phyloP scores from a whole-genome alignment of 164 flowering plant species.

The Pachysandra terminalis region DNA sequence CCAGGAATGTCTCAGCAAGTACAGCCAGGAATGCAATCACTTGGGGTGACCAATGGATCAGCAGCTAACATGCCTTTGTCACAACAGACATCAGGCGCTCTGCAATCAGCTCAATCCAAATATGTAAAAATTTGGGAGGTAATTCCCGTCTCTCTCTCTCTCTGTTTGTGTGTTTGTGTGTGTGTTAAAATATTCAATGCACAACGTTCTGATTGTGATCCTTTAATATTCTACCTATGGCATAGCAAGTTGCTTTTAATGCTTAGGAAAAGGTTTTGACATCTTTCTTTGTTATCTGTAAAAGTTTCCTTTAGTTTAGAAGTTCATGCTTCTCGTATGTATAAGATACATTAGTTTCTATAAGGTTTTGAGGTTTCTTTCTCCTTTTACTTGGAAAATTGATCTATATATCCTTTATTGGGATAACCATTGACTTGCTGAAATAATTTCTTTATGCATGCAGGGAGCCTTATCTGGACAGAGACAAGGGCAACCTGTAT shows the following conservation, averaged over 20 bases:
- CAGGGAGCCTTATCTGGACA: slow-evolving; percentile 78
- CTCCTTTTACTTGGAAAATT: neutral
- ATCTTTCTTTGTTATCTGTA: neutral
- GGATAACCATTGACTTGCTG: slow-evolving; percentile 7
- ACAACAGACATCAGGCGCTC: slow-evolving; percentile 54
- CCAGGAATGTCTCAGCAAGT: slow-evolving; percentile 78
- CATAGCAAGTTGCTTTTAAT: neutral
- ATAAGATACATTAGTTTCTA: neutral
- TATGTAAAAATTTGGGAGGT: slow-evolving; percentile 98
- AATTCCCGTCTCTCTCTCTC: slow-evolving; percentile 13
- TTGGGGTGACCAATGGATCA: slow-evolving; percentile 42
- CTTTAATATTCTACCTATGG: neutral
- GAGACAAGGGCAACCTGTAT: slow-evolving; percentile 76
- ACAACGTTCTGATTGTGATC: neutral
- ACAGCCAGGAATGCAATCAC: slow-evolving; percentile 60
- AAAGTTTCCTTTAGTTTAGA: neutral
- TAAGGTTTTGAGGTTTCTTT: neutral
- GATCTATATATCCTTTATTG: too few relatives aligned
- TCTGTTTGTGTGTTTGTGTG: too few relatives aligned
- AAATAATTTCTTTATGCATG: slow-evolving; percentile 11
- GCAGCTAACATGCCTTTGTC: slow-evolving; percentile 56
- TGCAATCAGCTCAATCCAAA: slow-evolving; percentile 72
- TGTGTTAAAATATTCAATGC: too few relatives aligned
- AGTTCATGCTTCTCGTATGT: neutral
- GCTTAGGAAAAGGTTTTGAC: neutral